Evolutionary conservation across 1,284 basidiomycete genomes (phyloP).

Genomic region (Psilocybe mexicana): DNA sequence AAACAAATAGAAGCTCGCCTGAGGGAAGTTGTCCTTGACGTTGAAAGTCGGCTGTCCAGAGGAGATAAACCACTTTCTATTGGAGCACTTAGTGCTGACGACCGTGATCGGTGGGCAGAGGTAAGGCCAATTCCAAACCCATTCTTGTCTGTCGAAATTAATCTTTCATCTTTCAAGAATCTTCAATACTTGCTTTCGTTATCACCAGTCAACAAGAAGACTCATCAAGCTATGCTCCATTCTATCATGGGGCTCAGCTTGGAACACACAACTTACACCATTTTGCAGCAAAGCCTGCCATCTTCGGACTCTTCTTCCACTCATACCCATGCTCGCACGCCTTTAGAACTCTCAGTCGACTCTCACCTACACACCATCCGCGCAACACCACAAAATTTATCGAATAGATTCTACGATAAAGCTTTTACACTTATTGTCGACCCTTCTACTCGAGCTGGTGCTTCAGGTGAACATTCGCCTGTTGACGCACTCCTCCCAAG

Average conservation of each 20-base stretch:
- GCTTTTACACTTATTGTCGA: conserved; percentile 84
- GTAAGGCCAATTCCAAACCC: conserved; percentile 40
- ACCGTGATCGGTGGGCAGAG: conserved; percentile 83
- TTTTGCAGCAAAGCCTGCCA: conserved; percentile 34
- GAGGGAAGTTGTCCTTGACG: conserved; percentile 71
- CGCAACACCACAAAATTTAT: conserved; percentile 61
- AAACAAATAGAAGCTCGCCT: conserved; percentile 71
- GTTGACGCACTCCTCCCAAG: conserved; percentile 92
- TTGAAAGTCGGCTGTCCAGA: conserved; percentile 46
- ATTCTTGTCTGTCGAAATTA: not conserved
- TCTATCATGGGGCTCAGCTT: conserved; percentile 79
- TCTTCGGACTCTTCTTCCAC: conserved; percentile 16
- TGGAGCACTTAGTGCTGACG: conserved; percentile 78
- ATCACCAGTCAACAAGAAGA: conserved; percentile 63
- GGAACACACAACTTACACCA: conserved; percentile 56
- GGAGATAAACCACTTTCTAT: conserved; percentile 65
- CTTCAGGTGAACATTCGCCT: conserved; percentile 92
- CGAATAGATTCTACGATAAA: conserved; percentile 96
- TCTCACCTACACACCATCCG: conserved; percentile 81
- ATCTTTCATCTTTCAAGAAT: conserved; percentile 46
- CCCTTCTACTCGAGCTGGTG: conserved; percentile 82
- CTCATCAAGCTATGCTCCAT: conserved; percentile 65
- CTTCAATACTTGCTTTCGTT: conserved; percentile 70
- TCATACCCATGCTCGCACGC: conserved; percentile 38
- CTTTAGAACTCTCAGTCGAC: conserved; percentile 51